These are phyloP conservation scores for Candida mesenterica DNA, from an alignment of 1,139 yeast species.

Conservation along the genomic window DNA sequence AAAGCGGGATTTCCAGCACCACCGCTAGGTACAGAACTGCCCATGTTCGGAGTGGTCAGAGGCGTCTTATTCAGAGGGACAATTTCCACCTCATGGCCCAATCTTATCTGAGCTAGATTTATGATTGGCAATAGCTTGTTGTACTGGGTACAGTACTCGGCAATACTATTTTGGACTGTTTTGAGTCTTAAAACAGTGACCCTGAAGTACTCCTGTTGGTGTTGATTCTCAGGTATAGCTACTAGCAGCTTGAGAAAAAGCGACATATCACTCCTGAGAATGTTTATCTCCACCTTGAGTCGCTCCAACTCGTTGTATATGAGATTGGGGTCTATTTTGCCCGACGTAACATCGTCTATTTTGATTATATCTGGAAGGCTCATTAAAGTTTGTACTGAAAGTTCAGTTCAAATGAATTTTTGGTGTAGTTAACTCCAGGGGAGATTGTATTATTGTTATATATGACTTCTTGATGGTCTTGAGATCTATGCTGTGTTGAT, in stretches of 20 bases:
- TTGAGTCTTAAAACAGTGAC: slow-evolving; percentile 30
- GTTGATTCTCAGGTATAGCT: slow-evolving; percentile 32
- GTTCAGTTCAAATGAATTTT: too few species aligned
- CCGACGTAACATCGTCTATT: slow-evolving; percentile 49
- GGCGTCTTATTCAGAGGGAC: slow-evolving; percentile 23
- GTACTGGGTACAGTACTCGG: slow-evolving; percentile 44
- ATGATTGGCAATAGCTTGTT: slow-evolving; percentile 48
- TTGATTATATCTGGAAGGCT: slow-evolving; percentile 37
- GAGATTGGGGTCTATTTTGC: slow-evolving; percentile 37
- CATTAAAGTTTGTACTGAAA: slow-evolving; percentile 10
- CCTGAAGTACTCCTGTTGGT: slow-evolving; percentile 39
- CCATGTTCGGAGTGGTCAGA: slow-evolving; percentile 15
- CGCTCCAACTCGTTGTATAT: slow-evolving; percentile 43
- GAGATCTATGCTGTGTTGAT: too few species aligned
- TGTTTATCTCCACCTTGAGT: slow-evolving; percentile 43
- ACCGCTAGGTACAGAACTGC: slow-evolving; percentile 4
- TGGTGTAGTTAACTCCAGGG: too few species aligned
- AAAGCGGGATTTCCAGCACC: slow-evolving; percentile 2
- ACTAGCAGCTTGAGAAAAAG: slow-evolving; percentile 40
- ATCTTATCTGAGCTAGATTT: slow-evolving; percentile 48
- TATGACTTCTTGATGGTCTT: too few species aligned
- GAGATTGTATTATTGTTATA: too few species aligned
- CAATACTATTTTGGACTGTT: slow-evolving; percentile 38
- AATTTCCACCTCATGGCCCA: slow-evolving; percentile 46
- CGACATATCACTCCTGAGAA: slow-evolving; percentile 46